Conservation (phyloP, 805 yeast species). For the Wickerhamiella bombiphila region DNA sequence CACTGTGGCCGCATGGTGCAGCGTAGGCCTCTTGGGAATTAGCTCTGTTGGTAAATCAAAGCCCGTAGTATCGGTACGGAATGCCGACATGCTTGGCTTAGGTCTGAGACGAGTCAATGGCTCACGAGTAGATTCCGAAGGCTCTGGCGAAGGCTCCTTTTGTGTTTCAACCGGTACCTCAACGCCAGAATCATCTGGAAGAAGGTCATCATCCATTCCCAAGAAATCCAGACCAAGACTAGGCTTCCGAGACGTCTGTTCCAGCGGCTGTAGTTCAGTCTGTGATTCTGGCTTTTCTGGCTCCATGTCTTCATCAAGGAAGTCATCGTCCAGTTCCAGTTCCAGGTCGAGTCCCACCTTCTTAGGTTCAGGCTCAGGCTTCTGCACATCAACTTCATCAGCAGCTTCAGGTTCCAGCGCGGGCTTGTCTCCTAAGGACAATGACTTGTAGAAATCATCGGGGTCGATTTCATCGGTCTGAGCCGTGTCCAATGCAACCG, state of each 20-base stretch:
- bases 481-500: background rate
- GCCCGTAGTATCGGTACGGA: constrained; percentile 19
- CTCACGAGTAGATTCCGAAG: constrained; percentile 2
- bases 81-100: constrained; percentile 12
- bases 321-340: constrained; percentile 16
- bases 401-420: background rate
- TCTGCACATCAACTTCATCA: too few relatives aligned
- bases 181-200: constrained; percentile 18
- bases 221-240: constrained; percentile 18
- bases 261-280: constrained; percentile 2
- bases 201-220: constrained; percentile 23
- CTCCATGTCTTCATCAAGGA: constrained; percentile 14
- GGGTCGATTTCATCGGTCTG: background rate
- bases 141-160: background rate
- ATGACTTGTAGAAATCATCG: background rate
- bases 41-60: constrained; percentile 24
- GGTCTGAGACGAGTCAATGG: constrained; percentile 4
- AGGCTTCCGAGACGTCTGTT: background rate
- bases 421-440: background rate
- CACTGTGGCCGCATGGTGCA: constrained; percentile 12
- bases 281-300: background rate
- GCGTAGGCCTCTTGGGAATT: constrained; percentile 17
- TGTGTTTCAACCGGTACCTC: too few relatives aligned
- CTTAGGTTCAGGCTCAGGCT: too few relatives aligned
- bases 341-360: too few relatives aligned